Conservation (phyloP, 768 basidiomycete genomes). For the Mycena galericulata region DNA sequence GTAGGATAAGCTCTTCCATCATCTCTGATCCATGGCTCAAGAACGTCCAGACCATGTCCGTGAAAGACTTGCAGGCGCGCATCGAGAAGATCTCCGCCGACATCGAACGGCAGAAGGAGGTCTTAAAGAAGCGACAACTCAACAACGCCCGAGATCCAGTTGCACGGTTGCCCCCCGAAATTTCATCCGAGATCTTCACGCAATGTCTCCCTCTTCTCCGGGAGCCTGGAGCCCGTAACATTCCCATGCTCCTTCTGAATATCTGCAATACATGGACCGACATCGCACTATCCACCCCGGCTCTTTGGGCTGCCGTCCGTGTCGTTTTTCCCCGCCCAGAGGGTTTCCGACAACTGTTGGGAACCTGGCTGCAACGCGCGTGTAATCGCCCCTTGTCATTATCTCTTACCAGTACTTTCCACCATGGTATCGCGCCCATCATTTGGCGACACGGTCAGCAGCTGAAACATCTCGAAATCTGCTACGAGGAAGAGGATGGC, state of each 20-base stretch:
- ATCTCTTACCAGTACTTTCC: background rate
- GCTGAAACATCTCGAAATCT: background rate
- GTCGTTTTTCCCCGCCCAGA: background rate
- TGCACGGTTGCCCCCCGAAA: background rate
- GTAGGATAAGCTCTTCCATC: too few species aligned
- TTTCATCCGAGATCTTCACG: conserved; percentile 14
- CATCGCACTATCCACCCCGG: conserved; percentile 1
- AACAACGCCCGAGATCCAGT: background rate
- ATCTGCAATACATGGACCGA: background rate
- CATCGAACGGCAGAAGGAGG: background rate
- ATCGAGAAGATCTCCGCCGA: background rate
- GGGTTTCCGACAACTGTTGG: background rate
- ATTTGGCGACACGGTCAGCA: background rate
- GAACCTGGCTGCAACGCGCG: background rate
- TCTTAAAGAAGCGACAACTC: conserved; percentile 1
- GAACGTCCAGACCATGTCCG: too few species aligned
- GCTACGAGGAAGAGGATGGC: too few species aligned
- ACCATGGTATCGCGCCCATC: background rate
- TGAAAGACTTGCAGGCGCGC: background rate
- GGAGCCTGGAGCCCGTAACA: background rate
- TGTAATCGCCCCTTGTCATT: background rate
- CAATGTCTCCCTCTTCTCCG: background rate
- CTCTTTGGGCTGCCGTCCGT: background rate
- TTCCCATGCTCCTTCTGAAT: background rate
- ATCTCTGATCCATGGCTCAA: too few species aligned